A percentile compares a stretch with the other conserved stretches of the same genome.
phyloP scores from a whole-genome alignment of 108 stramenopile species.

The Nitzschia sp. region DNA sequence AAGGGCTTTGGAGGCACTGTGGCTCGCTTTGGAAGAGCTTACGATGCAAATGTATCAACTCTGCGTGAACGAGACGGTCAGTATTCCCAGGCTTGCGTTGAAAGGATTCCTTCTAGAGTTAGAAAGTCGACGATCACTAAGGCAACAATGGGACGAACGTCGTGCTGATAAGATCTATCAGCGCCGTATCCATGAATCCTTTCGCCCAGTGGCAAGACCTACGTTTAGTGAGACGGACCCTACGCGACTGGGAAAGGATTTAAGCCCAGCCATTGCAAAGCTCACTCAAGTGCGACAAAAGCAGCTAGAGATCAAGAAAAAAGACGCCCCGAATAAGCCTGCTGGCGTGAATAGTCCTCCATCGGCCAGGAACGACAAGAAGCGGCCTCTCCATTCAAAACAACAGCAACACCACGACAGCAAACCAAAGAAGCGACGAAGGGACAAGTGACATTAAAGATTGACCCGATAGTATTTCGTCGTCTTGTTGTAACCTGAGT shows the following conservation, averaged over 20 bases:
- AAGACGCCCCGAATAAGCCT: no score
- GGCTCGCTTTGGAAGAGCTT: constrained; percentile 17
- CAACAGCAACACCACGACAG: no score
- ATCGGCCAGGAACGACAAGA: no score
- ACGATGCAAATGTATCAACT: constrained; percentile 14
- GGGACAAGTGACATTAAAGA: no score
- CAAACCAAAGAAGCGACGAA: no score
- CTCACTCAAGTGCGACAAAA: neutral
- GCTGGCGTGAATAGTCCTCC: no score
- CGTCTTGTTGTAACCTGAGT: no score
- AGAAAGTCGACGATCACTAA: constrained; percentile 18
- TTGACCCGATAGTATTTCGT: no score
- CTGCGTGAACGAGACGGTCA: neutral
- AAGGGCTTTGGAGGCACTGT: constrained; percentile 28
- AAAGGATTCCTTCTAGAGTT: constrained; percentile 26
- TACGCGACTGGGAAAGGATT: constrained; percentile 23
- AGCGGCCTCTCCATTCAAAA: no score
- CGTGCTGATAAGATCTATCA: constrained; percentile 35
- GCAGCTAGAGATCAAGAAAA: constrained; percentile 7
- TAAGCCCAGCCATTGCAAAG: constrained; percentile 3
- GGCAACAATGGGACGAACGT: constrained; percentile 37
- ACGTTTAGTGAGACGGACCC: constrained; percentile 9
- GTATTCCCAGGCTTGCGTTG: constrained; percentile 14
- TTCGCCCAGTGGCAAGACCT: constrained; percentile 30
- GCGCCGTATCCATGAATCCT: constrained; percentile 18